A percentile compares a stretch with the other conserved stretches of the same genome.
These are phyloP conservation scores for Trifolium fragiferum DNA, from an alignment of 306 rosid species.

Conservation along the genomic window DNA sequence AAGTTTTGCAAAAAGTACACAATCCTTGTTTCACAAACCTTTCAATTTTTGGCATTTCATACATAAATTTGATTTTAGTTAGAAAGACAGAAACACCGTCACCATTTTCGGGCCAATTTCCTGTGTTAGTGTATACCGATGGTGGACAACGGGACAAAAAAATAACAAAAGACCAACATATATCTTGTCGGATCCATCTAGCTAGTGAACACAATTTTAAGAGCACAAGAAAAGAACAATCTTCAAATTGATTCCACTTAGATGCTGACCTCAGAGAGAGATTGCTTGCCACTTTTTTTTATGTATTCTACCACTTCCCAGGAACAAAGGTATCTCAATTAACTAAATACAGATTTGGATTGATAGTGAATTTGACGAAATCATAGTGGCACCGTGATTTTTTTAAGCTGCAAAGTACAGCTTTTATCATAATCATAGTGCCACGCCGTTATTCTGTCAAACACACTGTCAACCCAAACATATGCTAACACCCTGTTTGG, in stretches of 20 bases:
- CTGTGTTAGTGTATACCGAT: background rate
- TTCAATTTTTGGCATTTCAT: constrained; percentile 18
- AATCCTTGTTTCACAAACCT: constrained; percentile 31
- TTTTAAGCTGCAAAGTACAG: background rate
- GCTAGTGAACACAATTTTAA: constrained; percentile 24
- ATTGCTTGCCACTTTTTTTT: constrained; percentile 10
- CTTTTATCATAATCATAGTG: background rate
- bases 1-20: constrained; percentile 5
- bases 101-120: constrained; percentile 25
- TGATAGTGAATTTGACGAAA: background rate
- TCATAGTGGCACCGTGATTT: background rate
- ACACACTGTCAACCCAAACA: background rate
- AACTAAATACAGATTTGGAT: background rate
- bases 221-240: constrained; percentile 18
- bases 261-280: constrained; percentile 4
- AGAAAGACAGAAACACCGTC: constrained; percentile 15
- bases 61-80: background rate
- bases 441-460: background rate
- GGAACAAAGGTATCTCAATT: constrained; percentile 28
- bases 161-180: constrained; percentile 13
- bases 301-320: constrained; percentile 20
- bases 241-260: constrained; percentile 21
- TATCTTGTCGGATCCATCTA: constrained; percentile 11
- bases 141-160: constrained; percentile 6
- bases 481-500: background rate